phyloP scores from a whole-genome alignment of 1,284 basidiomycete species.

The Puccinia novopanici region DNA sequence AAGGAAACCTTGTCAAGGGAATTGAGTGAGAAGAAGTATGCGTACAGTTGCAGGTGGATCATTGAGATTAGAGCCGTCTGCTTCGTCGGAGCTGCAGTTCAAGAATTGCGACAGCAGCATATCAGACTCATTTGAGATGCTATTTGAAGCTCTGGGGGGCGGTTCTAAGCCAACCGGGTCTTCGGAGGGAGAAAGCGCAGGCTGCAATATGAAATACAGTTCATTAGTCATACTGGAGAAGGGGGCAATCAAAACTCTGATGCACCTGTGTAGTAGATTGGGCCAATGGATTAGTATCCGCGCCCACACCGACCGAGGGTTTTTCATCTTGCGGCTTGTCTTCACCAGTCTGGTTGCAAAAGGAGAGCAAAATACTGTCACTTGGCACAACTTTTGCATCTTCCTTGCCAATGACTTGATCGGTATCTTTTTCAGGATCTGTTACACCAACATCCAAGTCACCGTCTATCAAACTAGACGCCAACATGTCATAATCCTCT shows the following conservation, averaged over 20 bases:
- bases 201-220: background rate
- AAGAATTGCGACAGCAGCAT: constrained; percentile 15
- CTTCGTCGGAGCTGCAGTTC: constrained; percentile 2
- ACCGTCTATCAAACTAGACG: constrained; percentile 22
- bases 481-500: constrained; percentile 47
- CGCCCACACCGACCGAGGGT: background rate
- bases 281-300: background rate
- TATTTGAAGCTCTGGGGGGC: background rate
- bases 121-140: background rate
- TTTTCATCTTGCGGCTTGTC: constrained; percentile 7
- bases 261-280: constrained; percentile 8
- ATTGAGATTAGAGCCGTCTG: background rate
- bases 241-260: background rate
- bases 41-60: constrained; percentile 1
- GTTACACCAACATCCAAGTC: constrained; percentile 1
- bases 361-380: background rate
- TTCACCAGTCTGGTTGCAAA: background rate
- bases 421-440: background rate
- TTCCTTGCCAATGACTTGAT: background rate
- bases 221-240: background rate
- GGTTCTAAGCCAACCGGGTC: background rate
- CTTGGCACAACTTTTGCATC: background rate
- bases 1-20: background rate
- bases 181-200: background rate
- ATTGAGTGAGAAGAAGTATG: background rate